Evolutionary conservation across 768 basidiomycete genomes (phyloP).

Genomic region (Lactifluus echinatus): DNA sequence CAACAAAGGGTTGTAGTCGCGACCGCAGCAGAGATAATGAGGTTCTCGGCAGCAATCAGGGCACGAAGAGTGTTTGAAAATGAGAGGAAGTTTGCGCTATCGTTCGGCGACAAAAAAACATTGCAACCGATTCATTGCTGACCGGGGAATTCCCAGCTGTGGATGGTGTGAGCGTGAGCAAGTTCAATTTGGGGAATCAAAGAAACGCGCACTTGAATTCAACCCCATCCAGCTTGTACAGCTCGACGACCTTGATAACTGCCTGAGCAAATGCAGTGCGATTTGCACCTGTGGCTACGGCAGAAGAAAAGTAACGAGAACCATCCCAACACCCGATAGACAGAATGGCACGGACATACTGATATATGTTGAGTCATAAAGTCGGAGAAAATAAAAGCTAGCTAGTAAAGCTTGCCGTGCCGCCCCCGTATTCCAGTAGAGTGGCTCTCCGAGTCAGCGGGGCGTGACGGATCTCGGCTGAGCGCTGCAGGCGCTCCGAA

Average conservation of each 20-base stretch:
- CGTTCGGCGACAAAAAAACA: constrained; percentile 34
- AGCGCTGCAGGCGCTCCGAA: too few relatives aligned
- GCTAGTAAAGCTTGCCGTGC: too few relatives aligned
- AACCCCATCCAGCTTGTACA: constrained; percentile 51
- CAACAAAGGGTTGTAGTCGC: constrained; percentile 42
- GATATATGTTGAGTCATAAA: background rate
- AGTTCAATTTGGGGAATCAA: background rate
- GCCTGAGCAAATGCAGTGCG: constrained; percentile 54
- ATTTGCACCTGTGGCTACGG: constrained; percentile 45
- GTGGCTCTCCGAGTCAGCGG: too few relatives aligned
- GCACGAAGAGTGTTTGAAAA: background rate
- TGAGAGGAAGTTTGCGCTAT: background rate
- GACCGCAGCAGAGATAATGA: constrained; percentile 51
- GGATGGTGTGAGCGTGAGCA: background rate
- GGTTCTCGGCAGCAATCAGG: background rate
- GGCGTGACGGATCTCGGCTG: too few relatives aligned
- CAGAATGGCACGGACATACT: constrained; percentile 49
- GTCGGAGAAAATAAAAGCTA: too few relatives aligned
- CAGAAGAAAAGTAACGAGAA: constrained; percentile 49
- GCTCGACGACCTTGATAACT: constrained; percentile 36
- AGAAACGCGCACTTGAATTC: constrained; percentile 27
- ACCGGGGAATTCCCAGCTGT: constrained; percentile 75
- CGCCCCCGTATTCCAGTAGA: too few relatives aligned
- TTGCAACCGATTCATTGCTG: constrained; percentile 63
- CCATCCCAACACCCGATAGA: constrained; percentile 70